Evolutionary conservation across 2,329 filamentous ascomycete species (phyloP).

Genomic region (Mycosphaerella sp.): DNA sequence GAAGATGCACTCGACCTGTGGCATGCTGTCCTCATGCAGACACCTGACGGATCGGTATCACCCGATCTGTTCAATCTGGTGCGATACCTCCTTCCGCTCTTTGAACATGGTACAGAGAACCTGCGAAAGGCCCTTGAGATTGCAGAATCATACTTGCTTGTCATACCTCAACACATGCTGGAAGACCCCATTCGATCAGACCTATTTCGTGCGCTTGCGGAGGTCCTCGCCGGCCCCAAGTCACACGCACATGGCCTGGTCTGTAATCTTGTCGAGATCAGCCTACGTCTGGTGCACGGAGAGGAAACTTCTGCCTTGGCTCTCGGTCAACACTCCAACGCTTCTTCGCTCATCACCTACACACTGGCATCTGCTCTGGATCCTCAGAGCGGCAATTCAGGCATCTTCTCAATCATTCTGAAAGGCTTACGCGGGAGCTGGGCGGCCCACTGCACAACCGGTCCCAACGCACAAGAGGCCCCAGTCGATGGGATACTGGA

Average conservation of each 20-base stretch:
- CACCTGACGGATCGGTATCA: conserved; percentile 37
- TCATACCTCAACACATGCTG: conserved; percentile 44
- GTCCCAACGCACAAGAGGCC: conserved; percentile 65
- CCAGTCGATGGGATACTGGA: conserved; percentile 69
- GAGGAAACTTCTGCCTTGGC: conserved; percentile 22
- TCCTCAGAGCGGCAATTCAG: conserved; percentile 34
- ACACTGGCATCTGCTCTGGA: conserved; percentile 15
- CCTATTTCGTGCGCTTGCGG: conserved; percentile 37
- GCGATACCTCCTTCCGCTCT: conserved; percentile 43
- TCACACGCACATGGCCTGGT: conserved; percentile 45
- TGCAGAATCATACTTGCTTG: conserved; percentile 45
- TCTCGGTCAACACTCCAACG: conserved; percentile 15
- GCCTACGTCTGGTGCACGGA: conserved; percentile 42
- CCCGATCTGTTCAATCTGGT: conserved; percentile 40
- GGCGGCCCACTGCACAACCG: conserved; percentile 73
- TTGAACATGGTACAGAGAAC: conserved; percentile 45
- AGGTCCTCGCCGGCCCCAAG: conserved; percentile 42
- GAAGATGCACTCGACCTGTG: conserved; percentile 91
- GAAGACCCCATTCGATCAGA: conserved; percentile 37
- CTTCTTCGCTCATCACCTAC: conserved; percentile 14
- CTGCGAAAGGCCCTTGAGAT: conserved; percentile 46
- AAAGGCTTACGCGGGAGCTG: conserved; percentile 42
- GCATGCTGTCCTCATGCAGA: conserved; percentile 66
- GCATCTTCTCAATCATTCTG: conserved; percentile 51
- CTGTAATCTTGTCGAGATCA: conserved; percentile 42